Conservation (phyloP, 2,329 filamentous ascomycete species). For the Talaromyces sp. region DNA sequence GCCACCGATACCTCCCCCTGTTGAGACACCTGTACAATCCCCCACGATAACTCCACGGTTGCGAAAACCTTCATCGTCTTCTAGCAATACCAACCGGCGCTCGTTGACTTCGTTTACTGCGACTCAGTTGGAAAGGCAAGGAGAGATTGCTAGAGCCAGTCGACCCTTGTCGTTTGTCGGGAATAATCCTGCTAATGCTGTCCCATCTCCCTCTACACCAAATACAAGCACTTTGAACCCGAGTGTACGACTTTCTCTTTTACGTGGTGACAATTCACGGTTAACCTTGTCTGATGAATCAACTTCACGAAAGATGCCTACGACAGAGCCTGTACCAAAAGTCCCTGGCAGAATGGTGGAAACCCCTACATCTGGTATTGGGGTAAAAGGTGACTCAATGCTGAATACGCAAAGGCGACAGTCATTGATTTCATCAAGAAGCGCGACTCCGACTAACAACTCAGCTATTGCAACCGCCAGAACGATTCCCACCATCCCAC, state of each 20-base stretch:
- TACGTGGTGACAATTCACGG: conserved; percentile 2
- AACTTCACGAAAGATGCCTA: neutral
- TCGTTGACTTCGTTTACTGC: conserved; percentile 25
- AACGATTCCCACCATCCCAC: neutral
- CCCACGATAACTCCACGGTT: conserved; percentile 20
- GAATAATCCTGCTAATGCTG: neutral
- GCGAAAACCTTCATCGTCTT: conserved; percentile 18
- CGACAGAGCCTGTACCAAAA: neutral
- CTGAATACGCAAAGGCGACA: neutral
- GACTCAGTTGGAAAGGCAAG: conserved; percentile 14
- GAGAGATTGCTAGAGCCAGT: conserved; percentile 5
- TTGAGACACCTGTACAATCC: conserved; percentile 3
- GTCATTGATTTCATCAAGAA: conserved; percentile 5
- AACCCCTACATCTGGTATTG: neutral
- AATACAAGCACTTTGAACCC: conserved; percentile 44
- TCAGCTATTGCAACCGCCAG: neutral
- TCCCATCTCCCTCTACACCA: conserved; percentile 32
- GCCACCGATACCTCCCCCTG: neutral
- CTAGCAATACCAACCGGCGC: conserved; percentile 20
- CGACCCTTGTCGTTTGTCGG: conserved; percentile 10
- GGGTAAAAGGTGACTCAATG: neutral
- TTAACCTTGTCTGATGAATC: neutral
- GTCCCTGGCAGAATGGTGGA: neutral
- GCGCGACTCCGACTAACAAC: neutral
- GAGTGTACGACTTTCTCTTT: conserved; percentile 22